Evolutionary conservation across 345 rosid genomes (phyloP).

Genomic region (Nephelium lappaceum): DNA sequence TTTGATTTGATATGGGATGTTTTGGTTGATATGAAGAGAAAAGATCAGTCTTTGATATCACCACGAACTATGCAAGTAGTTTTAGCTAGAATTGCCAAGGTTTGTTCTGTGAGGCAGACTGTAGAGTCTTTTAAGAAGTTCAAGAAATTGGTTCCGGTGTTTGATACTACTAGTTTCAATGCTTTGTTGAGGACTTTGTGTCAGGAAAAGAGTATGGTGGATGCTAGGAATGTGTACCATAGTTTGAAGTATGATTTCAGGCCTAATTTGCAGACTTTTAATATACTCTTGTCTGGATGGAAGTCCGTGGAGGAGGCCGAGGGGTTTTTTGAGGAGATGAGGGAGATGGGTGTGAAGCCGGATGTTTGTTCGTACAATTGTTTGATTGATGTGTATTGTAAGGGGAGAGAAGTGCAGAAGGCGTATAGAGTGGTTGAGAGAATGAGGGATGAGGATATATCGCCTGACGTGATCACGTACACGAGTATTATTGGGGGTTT

Average conservation of each 20-base stretch:
- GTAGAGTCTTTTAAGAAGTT: slow-evolving; percentile 74
- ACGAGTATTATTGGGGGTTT: slow-evolving; percentile 76
- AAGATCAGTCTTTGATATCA: slow-evolving; percentile 63
- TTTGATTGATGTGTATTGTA: slow-evolving; percentile 87
- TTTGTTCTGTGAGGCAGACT: slow-evolving; percentile 72
- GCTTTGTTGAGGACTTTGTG: slow-evolving; percentile 81
- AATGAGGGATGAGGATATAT: slow-evolving; percentile 65
- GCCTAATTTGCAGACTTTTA: slow-evolving; percentile 79
- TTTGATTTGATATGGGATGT: slow-evolving; percentile 77
- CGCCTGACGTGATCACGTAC: slow-evolving; percentile 78
- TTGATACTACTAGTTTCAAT: slow-evolving; percentile 64
- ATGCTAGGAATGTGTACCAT: slow-evolving; percentile 90
- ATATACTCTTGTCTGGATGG: slow-evolving; percentile 89
- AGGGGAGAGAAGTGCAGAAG: slow-evolving; percentile 66
- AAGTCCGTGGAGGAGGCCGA: slow-evolving; percentile 75
- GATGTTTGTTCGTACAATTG: slow-evolving; percentile 83
- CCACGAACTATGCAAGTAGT: slow-evolving; percentile 78
- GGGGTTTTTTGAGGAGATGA: slow-evolving; percentile 74
- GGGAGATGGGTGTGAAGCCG: slow-evolving; percentile 62
- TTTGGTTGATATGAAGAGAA: slow-evolving; percentile 56
- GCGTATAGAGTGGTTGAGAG: slow-evolving; percentile 56
- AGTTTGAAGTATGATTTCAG: slow-evolving; percentile 59
- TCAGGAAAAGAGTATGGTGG: slow-evolving; percentile 87
- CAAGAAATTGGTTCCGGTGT: slow-evolving; percentile 62
- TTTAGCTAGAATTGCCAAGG: slow-evolving; percentile 79